These are phyloP conservation scores for Cladophialophora chaetospira DNA, from an alignment of 2,329 filamentous ascomycete species.

Conservation along the genomic window DNA sequence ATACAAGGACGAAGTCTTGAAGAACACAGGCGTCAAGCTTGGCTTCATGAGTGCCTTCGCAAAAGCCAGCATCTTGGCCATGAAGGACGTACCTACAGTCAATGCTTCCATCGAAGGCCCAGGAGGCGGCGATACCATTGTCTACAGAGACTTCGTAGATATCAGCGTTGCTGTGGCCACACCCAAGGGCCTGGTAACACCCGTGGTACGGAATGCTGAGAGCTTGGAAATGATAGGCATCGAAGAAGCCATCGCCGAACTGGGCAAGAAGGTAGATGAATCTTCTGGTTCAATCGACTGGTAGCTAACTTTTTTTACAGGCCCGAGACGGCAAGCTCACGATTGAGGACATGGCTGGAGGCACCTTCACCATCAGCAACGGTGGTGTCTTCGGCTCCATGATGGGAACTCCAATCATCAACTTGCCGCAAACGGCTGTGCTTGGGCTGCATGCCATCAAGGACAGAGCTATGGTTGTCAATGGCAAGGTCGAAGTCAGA, in stretches of 20 bases:
- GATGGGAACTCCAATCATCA: slow-evolving; percentile 98
- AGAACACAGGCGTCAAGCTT: slow-evolving; percentile 95
- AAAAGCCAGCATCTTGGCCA: slow-evolving; percentile 82
- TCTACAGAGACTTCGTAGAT: slow-evolving; percentile 97
- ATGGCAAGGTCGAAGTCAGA: slow-evolving; percentile 91
- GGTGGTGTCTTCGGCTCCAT: slow-evolving; percentile 94
- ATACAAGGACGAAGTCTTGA: slow-evolving; percentile 94
- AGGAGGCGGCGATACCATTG: slow-evolving; percentile 92
- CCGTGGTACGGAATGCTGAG: slow-evolving; percentile 92
- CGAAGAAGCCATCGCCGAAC: slow-evolving; percentile 85
- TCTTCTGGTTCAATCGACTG: background rate
- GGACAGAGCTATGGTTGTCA: slow-evolving; percentile 83
- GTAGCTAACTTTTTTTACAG: slow-evolving; percentile 46
- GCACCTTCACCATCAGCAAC: slow-evolving; percentile 97
- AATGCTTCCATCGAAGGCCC: slow-evolving; percentile 97
- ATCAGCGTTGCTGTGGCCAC: slow-evolving; percentile 96
- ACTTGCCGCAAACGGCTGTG: slow-evolving; percentile 63
- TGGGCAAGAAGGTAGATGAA: slow-evolving; percentile 81
- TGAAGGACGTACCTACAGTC: slow-evolving; percentile 90
- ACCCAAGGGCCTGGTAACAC: slow-evolving; percentile 95
- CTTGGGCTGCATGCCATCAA: slow-evolving; percentile 96
- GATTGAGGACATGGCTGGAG: slow-evolving; percentile 98
- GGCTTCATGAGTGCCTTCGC: slow-evolving; percentile 99
- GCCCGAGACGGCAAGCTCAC: slow-evolving; percentile 95
- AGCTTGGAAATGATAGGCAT: slow-evolving; percentile 83